Evolutionary conservation across 441 rosid species (phyloP).

Genomic region (Mallotus japonicus): DNA sequence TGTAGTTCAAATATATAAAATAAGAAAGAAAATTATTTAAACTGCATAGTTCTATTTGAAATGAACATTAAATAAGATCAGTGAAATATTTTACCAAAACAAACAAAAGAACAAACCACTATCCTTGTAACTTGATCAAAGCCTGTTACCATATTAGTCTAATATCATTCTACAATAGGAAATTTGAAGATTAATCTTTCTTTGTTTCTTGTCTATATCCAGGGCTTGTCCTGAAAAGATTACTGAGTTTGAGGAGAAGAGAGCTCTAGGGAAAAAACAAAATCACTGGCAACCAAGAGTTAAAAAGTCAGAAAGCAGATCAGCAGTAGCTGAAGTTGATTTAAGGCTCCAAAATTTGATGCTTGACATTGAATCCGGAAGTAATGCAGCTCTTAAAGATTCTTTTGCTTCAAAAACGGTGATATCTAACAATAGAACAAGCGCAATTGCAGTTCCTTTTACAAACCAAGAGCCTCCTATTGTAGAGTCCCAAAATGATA

Average conservation of each 20-base stretch:
- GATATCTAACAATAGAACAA: constrained; percentile 26
- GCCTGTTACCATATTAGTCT: background rate
- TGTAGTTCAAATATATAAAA: background rate
- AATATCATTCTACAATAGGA: background rate
- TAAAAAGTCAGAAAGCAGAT: constrained; percentile 37
- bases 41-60: background rate
- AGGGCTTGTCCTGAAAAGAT: constrained; percentile 93
- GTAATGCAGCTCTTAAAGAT: constrained; percentile 16
- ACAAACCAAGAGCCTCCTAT: constrained; percentile 24
- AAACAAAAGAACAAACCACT: background rate
- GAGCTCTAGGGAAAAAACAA: constrained; percentile 50
- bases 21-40: background rate
- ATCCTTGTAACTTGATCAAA: background rate
- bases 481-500: constrained; percentile 28
- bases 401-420: constrained; percentile 27
- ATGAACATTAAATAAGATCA: background rate
- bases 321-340: constrained; percentile 44
- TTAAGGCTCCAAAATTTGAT: constrained; percentile 48
- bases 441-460: constrained; percentile 14
- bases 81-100: background rate
- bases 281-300: constrained; percentile 38
- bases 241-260: constrained; percentile 57
- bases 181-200: background rate
- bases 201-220: constrained; percentile 14
- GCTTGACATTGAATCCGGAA: constrained; percentile 49